Evolutionary conservation across 1,284 basidiomycete genomes (phyloP).

Genomic region (Tylopilus sp.): DNA sequence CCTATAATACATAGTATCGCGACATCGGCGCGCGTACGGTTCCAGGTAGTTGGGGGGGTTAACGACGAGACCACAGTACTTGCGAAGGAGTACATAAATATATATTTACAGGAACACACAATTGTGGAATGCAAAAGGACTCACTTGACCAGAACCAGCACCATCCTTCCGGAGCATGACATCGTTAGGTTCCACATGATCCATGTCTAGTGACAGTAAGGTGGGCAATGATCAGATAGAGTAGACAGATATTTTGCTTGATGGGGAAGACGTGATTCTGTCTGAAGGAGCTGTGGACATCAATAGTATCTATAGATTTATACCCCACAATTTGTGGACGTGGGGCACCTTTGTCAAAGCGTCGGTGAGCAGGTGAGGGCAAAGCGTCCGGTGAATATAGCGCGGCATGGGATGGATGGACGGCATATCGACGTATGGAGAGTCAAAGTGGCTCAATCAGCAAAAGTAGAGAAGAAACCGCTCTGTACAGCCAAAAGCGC

Average conservation of each 20-base stretch:
- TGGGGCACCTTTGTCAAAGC: constrained; percentile 23
- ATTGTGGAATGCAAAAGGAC: background rate
- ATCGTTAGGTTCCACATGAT: constrained; percentile 3
- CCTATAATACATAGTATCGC: constrained; percentile 11
- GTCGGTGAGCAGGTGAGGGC: background rate
- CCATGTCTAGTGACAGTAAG: constrained; percentile 1
- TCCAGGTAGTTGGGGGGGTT: constrained; percentile 28
- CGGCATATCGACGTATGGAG: constrained; percentile 3
- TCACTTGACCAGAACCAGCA: constrained; percentile 12
- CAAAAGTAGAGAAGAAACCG: background rate
- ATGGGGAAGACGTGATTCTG: background rate
- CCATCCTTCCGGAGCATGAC: background rate
- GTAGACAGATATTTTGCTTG: background rate
- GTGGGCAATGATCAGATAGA: background rate
- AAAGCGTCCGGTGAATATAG: constrained; percentile 6
- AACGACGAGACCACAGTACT: constrained; percentile 18
- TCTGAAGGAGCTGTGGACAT: background rate
- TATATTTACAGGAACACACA: no score
- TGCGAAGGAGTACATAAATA: constrained; percentile 1
- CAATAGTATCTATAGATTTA: constrained; percentile 12
- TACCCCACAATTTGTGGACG: constrained; percentile 7
- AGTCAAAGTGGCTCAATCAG: constrained; percentile 1
- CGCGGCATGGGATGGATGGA: background rate
- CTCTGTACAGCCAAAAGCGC: background rate
- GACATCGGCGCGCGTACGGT: constrained; percentile 21